Percentiles rank a stretch among this genome's conserved stretches.
These are phyloP conservation scores for Russula abietina DNA, from an alignment of 768 basidiomycete species.

Conservation along the genomic window DNA sequence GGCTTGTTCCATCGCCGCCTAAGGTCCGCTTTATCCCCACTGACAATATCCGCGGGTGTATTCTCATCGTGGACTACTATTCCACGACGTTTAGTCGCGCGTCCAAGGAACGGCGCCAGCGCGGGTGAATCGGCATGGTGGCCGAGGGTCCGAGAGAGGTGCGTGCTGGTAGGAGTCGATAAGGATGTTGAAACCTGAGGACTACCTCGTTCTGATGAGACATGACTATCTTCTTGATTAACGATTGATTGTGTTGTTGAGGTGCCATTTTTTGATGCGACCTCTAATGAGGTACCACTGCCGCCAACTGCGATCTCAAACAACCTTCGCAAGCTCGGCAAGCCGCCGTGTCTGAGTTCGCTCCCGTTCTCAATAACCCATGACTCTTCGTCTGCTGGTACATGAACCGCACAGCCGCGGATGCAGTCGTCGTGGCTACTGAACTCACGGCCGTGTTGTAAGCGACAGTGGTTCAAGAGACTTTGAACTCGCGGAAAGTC, in stretches of 20 bases:
- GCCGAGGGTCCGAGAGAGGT: slow-evolving; percentile 45
- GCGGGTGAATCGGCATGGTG: slow-evolving; percentile 47
- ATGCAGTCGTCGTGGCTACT: slow-evolving; percentile 50
- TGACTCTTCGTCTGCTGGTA: slow-evolving; percentile 32
- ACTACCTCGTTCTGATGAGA: slow-evolving; percentile 11
- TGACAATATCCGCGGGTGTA: slow-evolving; percentile 33
- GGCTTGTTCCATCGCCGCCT: slow-evolving; percentile 33
- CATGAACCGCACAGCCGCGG: slow-evolving; percentile 37
- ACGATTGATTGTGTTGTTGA: neutral
- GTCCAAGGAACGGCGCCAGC: slow-evolving; percentile 46
- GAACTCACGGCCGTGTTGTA: slow-evolving; percentile 44
- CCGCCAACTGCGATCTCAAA: slow-evolving; percentile 47
- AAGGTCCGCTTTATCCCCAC: slow-evolving; percentile 11
- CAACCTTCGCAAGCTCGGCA: slow-evolving; percentile 43
- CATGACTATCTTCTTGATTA: neutral
- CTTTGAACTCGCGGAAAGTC: slow-evolving; percentile 50
- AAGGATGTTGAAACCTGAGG: slow-evolving; percentile 16
- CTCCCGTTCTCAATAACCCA: slow-evolving; percentile 36
- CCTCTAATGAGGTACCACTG: slow-evolving; percentile 27
- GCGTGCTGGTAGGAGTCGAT: slow-evolving; percentile 29
- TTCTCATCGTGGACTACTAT: slow-evolving; percentile 37
- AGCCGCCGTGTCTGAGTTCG: slow-evolving; percentile 37
- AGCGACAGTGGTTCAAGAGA: slow-evolving; percentile 46
- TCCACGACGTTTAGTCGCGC: slow-evolving; percentile 37
- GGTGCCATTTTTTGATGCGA: slow-evolving; percentile 11